A percentile compares a stretch with the other conserved stretches of the same genome.
Evolutionary conservation across 2,329 filamentous ascomycete species (phyloP).

Genomic region (Cryphonectria radicalis): DNA sequence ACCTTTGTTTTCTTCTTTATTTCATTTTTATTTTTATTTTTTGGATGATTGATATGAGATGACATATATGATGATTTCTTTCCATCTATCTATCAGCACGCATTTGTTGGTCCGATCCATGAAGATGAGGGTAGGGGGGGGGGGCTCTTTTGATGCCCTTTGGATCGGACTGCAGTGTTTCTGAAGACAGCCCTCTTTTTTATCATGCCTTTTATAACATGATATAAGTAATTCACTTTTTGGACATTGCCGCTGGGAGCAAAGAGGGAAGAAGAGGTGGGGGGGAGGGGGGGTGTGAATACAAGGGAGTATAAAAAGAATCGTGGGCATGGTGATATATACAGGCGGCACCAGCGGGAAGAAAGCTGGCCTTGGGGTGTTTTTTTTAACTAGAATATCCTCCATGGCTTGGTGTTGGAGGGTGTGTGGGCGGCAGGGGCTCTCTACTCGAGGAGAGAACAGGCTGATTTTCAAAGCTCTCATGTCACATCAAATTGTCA

Average conservation of each 20-base stretch:
- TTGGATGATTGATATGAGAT: not conserved
- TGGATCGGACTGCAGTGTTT: not conserved
- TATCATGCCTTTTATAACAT: not conserved
- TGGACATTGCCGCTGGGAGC: not conserved
- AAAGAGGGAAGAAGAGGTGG: not conserved
- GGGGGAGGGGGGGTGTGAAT: too few relatives aligned
- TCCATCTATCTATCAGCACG: not conserved
- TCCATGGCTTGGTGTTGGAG: not conserved
- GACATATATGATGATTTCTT: not conserved
- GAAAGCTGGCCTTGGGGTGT: not conserved
- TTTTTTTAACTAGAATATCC: not conserved
- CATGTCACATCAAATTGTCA: not conserved
- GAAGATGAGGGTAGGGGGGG: not conserved
- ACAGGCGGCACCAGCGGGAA: not conserved
- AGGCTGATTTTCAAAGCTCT: not conserved
- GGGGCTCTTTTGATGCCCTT: not conserved
- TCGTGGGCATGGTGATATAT: not conserved
- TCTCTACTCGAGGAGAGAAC: not conserved
- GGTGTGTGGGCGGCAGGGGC: not conserved
- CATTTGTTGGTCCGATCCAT: not conserved
- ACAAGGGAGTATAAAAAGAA: too few relatives aligned
- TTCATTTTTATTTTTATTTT: not conserved
- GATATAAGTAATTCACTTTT: not conserved
- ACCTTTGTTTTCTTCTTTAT: not conserved
- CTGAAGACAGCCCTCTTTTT: not conserved